Percentiles rank a stretch among this genome's conserved stretches.
Evolutionary conservation across 2,329 filamentous ascomycete species (phyloP).

Genomic region (Ciborinia camelliae): DNA sequence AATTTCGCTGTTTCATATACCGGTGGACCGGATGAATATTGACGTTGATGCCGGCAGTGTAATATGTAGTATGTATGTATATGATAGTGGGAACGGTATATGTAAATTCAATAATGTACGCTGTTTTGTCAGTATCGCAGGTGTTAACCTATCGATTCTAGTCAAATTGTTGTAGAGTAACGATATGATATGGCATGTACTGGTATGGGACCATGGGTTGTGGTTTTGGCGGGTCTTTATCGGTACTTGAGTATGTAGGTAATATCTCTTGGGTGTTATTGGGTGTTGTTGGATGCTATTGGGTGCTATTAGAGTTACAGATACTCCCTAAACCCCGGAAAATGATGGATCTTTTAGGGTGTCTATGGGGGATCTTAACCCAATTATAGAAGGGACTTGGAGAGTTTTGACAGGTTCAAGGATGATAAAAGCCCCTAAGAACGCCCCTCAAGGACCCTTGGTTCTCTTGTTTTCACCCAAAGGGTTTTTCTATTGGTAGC

Average conservation of each 20-base stretch:
- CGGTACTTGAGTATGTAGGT: too few species aligned
- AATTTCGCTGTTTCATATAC: background rate
- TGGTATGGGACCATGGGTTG: background rate
- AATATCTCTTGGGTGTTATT: too few species aligned
- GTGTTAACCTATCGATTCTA: background rate
- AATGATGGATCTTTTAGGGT: background rate
- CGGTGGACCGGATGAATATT: background rate
- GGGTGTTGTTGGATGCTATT: too few species aligned
- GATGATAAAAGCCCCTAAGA: background rate
- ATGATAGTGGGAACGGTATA: background rate
- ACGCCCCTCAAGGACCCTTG: too few species aligned
- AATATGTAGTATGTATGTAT: background rate
- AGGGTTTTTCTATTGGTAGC: too few species aligned
- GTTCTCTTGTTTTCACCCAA: too few species aligned
- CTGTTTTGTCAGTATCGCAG: background rate
- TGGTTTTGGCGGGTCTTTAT: conserved; percentile 1
- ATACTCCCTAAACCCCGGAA: background rate
- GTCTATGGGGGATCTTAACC: background rate
- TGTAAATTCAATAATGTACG: background rate
- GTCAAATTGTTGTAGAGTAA: background rate
- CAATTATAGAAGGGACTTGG: background rate
- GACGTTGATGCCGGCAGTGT: too few species aligned
- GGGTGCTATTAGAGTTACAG: background rate
- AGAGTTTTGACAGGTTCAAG: too few species aligned
- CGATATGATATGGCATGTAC: background rate